A percentile compares a stretch with the other conserved stretches of the same genome.
These are phyloP conservation scores for Protomyces macrosporus DNA, from an alignment of 1,139 yeast species.

Conservation along the genomic window DNA sequence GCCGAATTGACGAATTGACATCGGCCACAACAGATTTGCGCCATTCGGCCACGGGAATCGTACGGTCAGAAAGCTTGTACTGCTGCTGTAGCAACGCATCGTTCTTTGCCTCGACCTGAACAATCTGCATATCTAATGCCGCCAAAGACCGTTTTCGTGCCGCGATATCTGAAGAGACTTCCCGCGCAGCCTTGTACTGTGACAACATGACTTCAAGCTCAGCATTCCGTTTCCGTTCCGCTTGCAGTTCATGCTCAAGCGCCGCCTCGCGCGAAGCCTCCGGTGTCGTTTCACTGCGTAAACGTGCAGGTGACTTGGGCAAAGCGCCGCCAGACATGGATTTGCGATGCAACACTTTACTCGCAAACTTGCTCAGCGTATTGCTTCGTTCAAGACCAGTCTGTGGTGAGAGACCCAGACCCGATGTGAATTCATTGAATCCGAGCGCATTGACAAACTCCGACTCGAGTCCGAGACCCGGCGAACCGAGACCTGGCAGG, in stretches of 20 bases:
- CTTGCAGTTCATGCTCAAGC: not conserved
- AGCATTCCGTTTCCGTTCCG: not conserved
- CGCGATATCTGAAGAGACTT: not conserved
- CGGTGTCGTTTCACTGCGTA: not conserved
- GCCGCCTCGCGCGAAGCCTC: conserved; percentile 9
- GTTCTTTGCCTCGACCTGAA: conserved; percentile 10
- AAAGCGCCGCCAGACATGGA: conserved; percentile 18
- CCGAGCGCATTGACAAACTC: conserved; percentile 14
- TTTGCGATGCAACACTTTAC: conserved; percentile 14
- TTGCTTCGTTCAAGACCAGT: conserved; percentile 7
- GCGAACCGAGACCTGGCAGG: conserved; percentile 2
- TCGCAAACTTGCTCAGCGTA: conserved; percentile 10
- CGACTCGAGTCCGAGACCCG: conserved; percentile 3
- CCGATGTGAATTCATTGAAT: not conserved
- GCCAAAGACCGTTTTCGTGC: conserved; percentile 9
- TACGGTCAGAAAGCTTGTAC: conserved; percentile 6
- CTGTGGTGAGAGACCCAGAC: conserved; percentile 9
- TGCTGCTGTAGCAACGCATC: conserved; percentile 16
- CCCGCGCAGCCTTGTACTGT: not conserved
- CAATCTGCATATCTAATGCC: conserved; percentile 2
- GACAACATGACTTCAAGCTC: not conserved
- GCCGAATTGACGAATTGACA: conserved; percentile 35
- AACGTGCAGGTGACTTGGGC: not conserved
- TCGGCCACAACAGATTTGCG: conserved; percentile 29
- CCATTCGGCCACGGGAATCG: conserved; percentile 17